phyloP scores from a whole-genome alignment of 257 asterid species.

The Primulina tabacum region DNA sequence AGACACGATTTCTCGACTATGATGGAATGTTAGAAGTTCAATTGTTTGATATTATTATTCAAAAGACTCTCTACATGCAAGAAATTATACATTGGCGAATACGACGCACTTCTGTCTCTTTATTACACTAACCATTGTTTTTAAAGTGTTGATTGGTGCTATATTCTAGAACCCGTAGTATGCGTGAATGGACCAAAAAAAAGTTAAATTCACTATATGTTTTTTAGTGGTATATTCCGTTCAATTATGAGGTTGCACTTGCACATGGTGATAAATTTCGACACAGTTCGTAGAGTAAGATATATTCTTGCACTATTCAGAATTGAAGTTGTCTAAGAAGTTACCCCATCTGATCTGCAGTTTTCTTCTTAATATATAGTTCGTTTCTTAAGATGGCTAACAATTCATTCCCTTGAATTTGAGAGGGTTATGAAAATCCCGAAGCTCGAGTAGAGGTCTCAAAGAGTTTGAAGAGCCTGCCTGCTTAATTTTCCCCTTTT shows the following conservation, averaged over 20 bases:
- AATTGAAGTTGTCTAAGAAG: background rate
- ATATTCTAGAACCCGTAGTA: background rate
- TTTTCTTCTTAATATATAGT: background rate
- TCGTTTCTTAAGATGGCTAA: background rate
- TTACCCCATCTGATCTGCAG: background rate
- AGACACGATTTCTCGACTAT: background rate
- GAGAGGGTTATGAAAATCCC: conserved; percentile 6
- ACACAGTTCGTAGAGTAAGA: background rate
- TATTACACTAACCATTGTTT: background rate
- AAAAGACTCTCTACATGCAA: background rate
- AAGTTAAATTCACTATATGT: background rate
- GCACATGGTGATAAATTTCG: background rate
- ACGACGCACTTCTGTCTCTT: background rate
- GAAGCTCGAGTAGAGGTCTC: background rate
- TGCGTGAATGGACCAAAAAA: background rate
- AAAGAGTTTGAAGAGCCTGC: background rate
- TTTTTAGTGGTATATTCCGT: background rate
- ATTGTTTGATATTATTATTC: too few species aligned
- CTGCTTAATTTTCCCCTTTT: conserved; percentile 12
- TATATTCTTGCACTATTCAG: background rate
- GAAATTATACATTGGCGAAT: background rate
- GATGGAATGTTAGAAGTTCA: background rate
- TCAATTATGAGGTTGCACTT: background rate
- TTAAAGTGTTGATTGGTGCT: background rate
- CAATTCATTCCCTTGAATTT: conserved; percentile 1